Evolutionary conservation across 352 stramenopile species (phyloP).

Genomic region (Phytophthora citrophthora): DNA sequence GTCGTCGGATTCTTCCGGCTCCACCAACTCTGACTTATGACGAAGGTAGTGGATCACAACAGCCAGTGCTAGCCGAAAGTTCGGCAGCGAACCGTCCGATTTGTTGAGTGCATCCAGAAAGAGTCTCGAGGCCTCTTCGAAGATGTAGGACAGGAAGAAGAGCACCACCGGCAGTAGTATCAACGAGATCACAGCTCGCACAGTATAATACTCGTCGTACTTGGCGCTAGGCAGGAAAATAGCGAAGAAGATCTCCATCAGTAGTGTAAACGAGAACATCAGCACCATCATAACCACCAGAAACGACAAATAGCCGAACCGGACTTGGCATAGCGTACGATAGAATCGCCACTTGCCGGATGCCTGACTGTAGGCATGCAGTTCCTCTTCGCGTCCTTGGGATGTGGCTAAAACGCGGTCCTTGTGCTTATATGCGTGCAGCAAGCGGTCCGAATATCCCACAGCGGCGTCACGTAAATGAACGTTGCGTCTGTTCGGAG

Average conservation of each 20-base stretch:
- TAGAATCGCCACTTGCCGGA: slow-evolving; percentile 69
- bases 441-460: slow-evolving; percentile 31
- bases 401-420: slow-evolving; percentile 54
- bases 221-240: slow-evolving; percentile 85
- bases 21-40: slow-evolving; percentile 61
- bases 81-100: slow-evolving; percentile 68
- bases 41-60: slow-evolving; percentile 84
- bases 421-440: slow-evolving; percentile 39
- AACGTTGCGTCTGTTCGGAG: slow-evolving; percentile 22
- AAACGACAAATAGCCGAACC: slow-evolving; percentile 82
- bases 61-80: slow-evolving; percentile 77
- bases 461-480: slow-evolving; percentile 26
- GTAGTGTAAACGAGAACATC: slow-evolving; percentile 84
- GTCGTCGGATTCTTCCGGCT: slow-evolving; percentile 23
- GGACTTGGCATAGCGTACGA: slow-evolving; percentile 74
- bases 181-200: slow-evolving; percentile 63
- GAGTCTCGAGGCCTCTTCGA: slow-evolving; percentile 69
- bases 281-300: slow-evolving; percentile 85
- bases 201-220: slow-evolving; percentile 68
- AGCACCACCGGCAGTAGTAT: slow-evolving; percentile 66
- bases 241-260: slow-evolving; percentile 89
- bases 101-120: slow-evolving; percentile 82
- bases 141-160: slow-evolving; percentile 86
- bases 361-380: slow-evolving; percentile 51
- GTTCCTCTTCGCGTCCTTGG: slow-evolving; percentile 62